Percentiles rank a stretch among this genome's conserved stretches.
These are phyloP conservation scores for Metschnikowia lachancei DNA, from an alignment of 805 yeast species.

Conservation along the genomic window DNA sequence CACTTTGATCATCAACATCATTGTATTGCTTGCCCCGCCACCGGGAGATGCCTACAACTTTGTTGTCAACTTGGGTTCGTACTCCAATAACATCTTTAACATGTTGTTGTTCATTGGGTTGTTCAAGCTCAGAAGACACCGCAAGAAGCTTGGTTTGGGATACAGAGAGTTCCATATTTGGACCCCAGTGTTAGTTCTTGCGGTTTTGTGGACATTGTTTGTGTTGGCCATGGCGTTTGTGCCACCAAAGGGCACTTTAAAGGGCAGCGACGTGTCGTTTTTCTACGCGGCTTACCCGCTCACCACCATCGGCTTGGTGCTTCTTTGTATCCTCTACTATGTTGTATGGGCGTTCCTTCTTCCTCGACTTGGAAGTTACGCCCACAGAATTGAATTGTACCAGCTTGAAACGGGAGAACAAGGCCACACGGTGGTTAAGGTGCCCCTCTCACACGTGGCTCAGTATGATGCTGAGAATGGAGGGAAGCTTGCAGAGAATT, in stretches of 20 bases:
- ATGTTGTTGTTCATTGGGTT: constrained; percentile 28
- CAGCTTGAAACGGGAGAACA: constrained; percentile 35
- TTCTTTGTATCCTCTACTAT: constrained; percentile 34
- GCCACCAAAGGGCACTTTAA: constrained; percentile 40
- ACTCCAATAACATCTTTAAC: constrained; percentile 29
- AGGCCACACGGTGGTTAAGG: constrained; percentile 41
- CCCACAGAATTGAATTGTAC: constrained; percentile 31
- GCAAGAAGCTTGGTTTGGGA: constrained; percentile 24
- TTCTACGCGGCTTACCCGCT: constrained; percentile 44
- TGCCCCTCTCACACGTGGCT: constrained; percentile 27
- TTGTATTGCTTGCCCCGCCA: constrained; percentile 32
- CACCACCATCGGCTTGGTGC: constrained; percentile 35
- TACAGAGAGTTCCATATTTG: constrained; percentile 18
- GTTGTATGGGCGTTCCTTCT: constrained; percentile 35
- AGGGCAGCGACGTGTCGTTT: constrained; percentile 42
- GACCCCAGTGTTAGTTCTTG: constrained; percentile 31
- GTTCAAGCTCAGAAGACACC: constrained; percentile 26
- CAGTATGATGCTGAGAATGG: constrained; percentile 33
- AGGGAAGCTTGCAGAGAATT: constrained; percentile 1
- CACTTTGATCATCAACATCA: constrained; percentile 26
- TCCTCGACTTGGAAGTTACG: constrained; percentile 32
- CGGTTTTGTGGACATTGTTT: constrained; percentile 32
- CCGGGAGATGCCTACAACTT: constrained; percentile 37
- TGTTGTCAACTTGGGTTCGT: constrained; percentile 32
- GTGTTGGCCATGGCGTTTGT: constrained; percentile 45